A percentile compares a stretch with the other conserved stretches of the same genome.
phyloP scores from a whole-genome alignment of 176 grass and related monocot genomes.

The Chloris gayana region DNA sequence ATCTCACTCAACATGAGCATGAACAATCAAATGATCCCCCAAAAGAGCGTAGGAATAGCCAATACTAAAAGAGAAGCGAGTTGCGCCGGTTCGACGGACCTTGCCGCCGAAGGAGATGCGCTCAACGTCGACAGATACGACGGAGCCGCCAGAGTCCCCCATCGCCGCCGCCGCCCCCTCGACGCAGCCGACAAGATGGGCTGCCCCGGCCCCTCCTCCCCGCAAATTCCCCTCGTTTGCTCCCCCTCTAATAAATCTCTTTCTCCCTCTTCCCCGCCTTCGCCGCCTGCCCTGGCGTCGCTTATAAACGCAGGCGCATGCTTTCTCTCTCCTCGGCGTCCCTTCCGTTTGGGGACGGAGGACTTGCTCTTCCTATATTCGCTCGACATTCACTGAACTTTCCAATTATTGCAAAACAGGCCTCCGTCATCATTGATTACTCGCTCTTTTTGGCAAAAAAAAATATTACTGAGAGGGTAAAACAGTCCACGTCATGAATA shows the following conservation, averaged over 20 bases:
- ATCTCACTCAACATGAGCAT: conserved; percentile 5
- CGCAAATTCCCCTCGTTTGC: conserved; percentile 12
- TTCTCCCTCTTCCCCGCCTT: conserved; percentile 9
- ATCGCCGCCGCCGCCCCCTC: conserved; percentile 35
- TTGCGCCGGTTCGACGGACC: conserved; percentile 31
- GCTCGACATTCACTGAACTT: conserved; percentile 26
- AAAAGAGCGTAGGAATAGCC: background rate
- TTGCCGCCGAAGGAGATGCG: conserved; percentile 92
- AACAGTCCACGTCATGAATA: conserved; percentile 9
- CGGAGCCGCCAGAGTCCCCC: conserved; percentile 71
- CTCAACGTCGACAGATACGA: conserved; percentile 71
- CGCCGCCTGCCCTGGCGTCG: conserved; percentile 38
- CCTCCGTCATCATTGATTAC: background rate
- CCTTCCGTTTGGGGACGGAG: background rate
- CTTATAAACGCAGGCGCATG: conserved; percentile 51
- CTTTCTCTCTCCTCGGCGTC: conserved; percentile 25
- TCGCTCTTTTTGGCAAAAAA: conserved; percentile 6
- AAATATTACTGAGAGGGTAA: background rate
- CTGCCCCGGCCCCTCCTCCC: conserved; percentile 1
- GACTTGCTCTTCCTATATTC: conserved; percentile 13
- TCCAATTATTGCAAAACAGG: conserved; percentile 39
- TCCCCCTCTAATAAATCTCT: background rate
- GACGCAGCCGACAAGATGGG: conserved; percentile 1
- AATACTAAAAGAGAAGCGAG: conserved; percentile 7
- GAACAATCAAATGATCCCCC: background rate